A percentile compares a stretch with the other conserved stretches of the same genome.
Evolutionary conservation across 2,329 filamentous ascomycete species (phyloP).

Genomic region (Lachnellula occidentalis): DNA sequence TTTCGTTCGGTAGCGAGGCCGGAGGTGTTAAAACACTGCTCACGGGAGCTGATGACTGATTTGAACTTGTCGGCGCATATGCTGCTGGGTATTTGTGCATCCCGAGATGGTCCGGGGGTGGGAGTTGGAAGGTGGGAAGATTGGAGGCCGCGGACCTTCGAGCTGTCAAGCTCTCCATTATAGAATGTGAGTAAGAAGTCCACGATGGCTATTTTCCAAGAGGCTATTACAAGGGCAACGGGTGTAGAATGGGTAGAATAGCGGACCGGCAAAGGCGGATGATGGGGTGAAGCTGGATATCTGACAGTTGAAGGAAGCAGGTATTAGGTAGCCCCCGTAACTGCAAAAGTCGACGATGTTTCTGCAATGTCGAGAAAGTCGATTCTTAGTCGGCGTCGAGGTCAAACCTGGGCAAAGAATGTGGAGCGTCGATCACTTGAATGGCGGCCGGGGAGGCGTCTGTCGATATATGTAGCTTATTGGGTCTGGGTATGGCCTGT

Average conservation of each 20-base stretch:
- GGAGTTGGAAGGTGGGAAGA: conserved; percentile 65
- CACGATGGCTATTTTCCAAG: conserved; percentile 12
- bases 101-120: conserved; percentile 51
- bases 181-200: conserved; percentile 27
- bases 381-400: conserved; percentile 13
- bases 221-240: conserved; percentile 1
- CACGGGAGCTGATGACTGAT: conserved; percentile 33
- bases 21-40: conserved; percentile 38
- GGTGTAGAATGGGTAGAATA: background rate
- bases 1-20: conserved; percentile 50
- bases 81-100: conserved; percentile 50
- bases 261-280: background rate
- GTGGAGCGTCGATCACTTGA: conserved; percentile 37
- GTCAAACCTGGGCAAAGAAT: conserved; percentile 24
- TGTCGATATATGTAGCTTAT: conserved; percentile 31
- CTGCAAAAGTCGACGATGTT: conserved; percentile 3
- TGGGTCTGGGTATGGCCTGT: conserved; percentile 25
- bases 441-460: conserved; percentile 33
- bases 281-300: background rate
- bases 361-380: conserved; percentile 1
- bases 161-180: conserved; percentile 61
- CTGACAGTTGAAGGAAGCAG: background rate
- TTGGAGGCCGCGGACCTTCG: conserved; percentile 64
- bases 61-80: conserved; percentile 40
- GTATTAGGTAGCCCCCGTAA: background rate